Evolutionary conservation across 2,329 filamentous ascomycete genomes (phyloP).

Genomic region (Neocatenulostroma microsporum): DNA sequence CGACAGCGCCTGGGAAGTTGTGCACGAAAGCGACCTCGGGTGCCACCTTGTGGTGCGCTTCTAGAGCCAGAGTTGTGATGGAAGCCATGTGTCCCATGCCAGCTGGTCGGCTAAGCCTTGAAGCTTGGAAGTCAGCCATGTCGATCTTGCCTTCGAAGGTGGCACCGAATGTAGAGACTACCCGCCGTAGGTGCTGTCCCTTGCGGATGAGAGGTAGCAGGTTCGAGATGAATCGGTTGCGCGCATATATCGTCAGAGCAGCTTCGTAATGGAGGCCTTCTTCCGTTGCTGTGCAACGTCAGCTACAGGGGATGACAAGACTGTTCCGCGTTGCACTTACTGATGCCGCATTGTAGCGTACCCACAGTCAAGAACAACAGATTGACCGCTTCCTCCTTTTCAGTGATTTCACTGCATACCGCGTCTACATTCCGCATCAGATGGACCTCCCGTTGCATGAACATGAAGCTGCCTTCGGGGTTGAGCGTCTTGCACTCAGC

Average conservation of each 20-base stretch:
- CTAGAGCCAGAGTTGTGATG: slow-evolving; percentile 22
- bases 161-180: slow-evolving; percentile 21
- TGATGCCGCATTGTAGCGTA: slow-evolving; percentile 22
- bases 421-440: slow-evolving; percentile 44
- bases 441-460: slow-evolving; percentile 41
- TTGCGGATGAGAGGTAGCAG: slow-evolving; percentile 30
- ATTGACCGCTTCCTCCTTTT: slow-evolving; percentile 44
- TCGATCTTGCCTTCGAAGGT: slow-evolving; percentile 22
- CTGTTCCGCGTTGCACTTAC: slow-evolving; percentile 5
- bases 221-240: slow-evolving; percentile 33
- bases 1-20: slow-evolving; percentile 25
- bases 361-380: slow-evolving; percentile 45
- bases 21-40: slow-evolving; percentile 26
- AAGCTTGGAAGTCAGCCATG: slow-evolving; percentile 13
- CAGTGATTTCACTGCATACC: slow-evolving; percentile 42
- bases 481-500: slow-evolving; percentile 39
- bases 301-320: not conserved
- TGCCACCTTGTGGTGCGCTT: slow-evolving; percentile 15
- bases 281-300: slow-evolving; percentile 18
- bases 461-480: slow-evolving; percentile 39
- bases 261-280: slow-evolving; percentile 31
- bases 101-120: not conserved
- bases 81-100: slow-evolving; percentile 17
- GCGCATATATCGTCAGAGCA: slow-evolving; percentile 29
- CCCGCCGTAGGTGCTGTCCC: slow-evolving; percentile 18